These are phyloP conservation scores for Discostella pseudostelligera DNA, from an alignment of 108 stramenopile species.

Conservation along the genomic window DNA sequence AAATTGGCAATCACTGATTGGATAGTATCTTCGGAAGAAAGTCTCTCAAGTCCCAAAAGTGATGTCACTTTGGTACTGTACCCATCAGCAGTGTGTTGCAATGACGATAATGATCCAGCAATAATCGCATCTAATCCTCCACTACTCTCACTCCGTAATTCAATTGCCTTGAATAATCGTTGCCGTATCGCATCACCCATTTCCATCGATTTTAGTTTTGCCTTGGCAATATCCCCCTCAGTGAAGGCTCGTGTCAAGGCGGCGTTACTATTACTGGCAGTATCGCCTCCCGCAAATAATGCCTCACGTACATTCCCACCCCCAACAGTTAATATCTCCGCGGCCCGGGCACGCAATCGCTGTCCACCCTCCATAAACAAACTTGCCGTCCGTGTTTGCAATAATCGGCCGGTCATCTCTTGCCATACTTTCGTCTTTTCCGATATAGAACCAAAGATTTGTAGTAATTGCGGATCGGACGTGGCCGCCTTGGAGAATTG, in stretches of 20 bases:
- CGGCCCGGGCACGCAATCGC: conserved; percentile 71
- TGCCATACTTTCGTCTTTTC: conserved; percentile 84
- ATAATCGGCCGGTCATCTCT: conserved; percentile 72
- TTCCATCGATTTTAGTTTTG: conserved; percentile 82
- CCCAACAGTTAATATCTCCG: conserved; percentile 56
- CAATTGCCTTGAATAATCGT: conserved; percentile 80
- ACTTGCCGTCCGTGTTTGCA: conserved; percentile 73
- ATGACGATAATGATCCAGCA: conserved; percentile 68
- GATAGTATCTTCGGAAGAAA: conserved; percentile 44
- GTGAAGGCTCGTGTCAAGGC: conserved; percentile 80
- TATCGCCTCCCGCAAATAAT: conserved; percentile 40
- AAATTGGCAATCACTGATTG: conserved; percentile 56
- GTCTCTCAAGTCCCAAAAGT: conserved; percentile 9
- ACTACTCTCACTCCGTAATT: conserved; percentile 75
- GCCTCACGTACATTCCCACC: conserved; percentile 63
- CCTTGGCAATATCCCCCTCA: conserved; percentile 87
- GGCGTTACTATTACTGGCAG: conserved; percentile 7
- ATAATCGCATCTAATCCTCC: conserved; percentile 92
- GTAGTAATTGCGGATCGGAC: conserved; percentile 65
- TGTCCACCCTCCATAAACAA: conserved; percentile 81
- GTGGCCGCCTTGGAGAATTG: conserved; percentile 61
- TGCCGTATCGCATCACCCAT: conserved; percentile 77
- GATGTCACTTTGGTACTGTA: conserved; percentile 17
- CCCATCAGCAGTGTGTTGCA: conserved; percentile 38
- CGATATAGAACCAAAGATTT: conserved; percentile 63